Conservation (phyloP, 2,329 filamentous ascomycete species). For the Colletotrichum neosansevieriae region DNA sequence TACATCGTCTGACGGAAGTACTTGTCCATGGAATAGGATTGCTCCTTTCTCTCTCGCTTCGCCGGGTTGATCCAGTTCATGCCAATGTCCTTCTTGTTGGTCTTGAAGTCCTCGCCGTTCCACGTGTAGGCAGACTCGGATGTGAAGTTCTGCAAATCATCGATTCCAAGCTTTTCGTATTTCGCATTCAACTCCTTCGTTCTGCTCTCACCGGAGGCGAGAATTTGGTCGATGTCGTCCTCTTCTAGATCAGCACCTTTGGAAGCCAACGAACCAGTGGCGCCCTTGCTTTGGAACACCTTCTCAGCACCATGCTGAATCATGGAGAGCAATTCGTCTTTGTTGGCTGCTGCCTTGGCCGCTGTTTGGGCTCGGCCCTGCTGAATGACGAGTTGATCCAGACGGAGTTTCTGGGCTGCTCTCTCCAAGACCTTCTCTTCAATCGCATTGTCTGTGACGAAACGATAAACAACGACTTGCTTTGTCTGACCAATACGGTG, state of each 20-base stretch:
- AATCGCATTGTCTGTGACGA: constrained; percentile 97
- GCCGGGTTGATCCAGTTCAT: constrained; percentile 98
- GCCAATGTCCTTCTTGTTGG: constrained; percentile 90
- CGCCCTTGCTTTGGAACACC: constrained; percentile 83
- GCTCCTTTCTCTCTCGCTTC: constrained; percentile 98
- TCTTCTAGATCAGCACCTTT: constrained; percentile 77
- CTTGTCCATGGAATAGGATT: constrained; percentile 98
- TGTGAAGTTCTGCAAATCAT: constrained; percentile 97
- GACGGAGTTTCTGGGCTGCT: constrained; percentile 93
- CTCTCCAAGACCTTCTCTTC: constrained; percentile 98
- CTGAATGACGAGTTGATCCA: constrained; percentile 98
- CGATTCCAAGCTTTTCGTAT: constrained; percentile 96
- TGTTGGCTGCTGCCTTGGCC: constrained; percentile 90
- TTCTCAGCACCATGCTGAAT: constrained; percentile 99
- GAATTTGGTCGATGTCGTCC: constrained; percentile 90
- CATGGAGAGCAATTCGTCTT: constrained; percentile 96
- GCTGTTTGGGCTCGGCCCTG: constrained; percentile 94
- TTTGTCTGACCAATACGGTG: constrained; percentile 99
- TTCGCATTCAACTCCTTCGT: constrained; percentile 92
- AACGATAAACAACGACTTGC: constrained; percentile 95
- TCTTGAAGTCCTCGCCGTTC: constrained; percentile 97
- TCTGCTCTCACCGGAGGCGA: constrained; percentile 86
- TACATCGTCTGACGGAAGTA: constrained; percentile 95
- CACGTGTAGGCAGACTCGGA: constrained; percentile 98
- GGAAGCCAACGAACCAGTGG: constrained; percentile 69